Conservation (phyloP, 1,284 basidiomycete species). For the Fomes fomentarius region DNA sequence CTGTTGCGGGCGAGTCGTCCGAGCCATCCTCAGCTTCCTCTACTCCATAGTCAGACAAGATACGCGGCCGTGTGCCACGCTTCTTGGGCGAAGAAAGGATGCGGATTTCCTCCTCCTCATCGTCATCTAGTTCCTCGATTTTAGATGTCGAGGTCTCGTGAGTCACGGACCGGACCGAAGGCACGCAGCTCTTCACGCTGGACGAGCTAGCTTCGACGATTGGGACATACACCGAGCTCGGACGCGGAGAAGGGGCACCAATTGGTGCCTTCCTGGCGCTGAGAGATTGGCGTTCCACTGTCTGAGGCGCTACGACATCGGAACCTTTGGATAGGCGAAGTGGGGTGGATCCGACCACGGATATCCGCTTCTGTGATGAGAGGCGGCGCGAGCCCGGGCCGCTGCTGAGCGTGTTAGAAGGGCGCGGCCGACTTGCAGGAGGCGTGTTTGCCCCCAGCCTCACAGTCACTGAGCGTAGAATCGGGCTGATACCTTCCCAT, state of each 20-base stretch:
- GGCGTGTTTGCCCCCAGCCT: not conserved
- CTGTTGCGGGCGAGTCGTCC: not conserved
- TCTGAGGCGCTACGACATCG: not conserved
- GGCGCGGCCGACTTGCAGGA: not conserved
- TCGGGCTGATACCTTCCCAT: constrained; percentile 27
- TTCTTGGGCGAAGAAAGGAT: constrained; percentile 21
- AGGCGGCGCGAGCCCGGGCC: constrained; percentile 4
- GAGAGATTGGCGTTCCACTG: constrained; percentile 4
- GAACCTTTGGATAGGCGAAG: not conserved
- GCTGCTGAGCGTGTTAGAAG: not conserved
- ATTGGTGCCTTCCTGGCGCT: constrained; percentile 7
- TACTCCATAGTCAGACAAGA: constrained; percentile 22
- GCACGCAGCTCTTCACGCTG: constrained; percentile 1
- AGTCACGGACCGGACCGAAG: not conserved
- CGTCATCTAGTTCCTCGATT: constrained; percentile 12
- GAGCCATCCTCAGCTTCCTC: constrained; percentile 2
- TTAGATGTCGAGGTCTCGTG: not conserved
- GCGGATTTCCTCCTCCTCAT: constrained; percentile 16
- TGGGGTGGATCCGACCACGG: constrained; percentile 2
- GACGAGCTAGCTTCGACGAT: not conserved
- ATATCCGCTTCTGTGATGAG: constrained; percentile 16
- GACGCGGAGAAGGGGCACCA: not conserved
- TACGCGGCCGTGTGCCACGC: constrained; percentile 14
- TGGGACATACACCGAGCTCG: not conserved
- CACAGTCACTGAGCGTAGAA: constrained; percentile 23